Percentiles rank a stretch among this genome's conserved stretches.
Conservation (phyloP, 306 rosid species). For the Astragalus membranaceus region DNA sequence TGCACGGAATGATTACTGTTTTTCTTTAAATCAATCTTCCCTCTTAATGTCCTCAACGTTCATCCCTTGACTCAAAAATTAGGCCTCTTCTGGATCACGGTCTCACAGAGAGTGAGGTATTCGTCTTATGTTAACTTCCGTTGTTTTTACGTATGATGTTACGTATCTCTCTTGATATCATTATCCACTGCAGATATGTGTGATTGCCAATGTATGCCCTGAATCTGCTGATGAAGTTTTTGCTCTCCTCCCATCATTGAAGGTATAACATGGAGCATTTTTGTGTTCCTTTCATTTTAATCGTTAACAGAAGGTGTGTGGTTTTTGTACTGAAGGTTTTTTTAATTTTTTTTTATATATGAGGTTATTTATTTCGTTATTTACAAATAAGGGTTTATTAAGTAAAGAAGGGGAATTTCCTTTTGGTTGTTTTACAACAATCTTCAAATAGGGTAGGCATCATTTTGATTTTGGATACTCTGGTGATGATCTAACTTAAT, state of each 20-base stretch:
- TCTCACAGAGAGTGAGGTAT: constrained; percentile 73
- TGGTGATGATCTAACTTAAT: neutral
- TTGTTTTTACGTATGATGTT: neutral
- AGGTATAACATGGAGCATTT: constrained; percentile 44
- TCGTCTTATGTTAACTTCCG: constrained; percentile 19
- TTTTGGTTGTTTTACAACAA: neutral
- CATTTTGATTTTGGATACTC: neutral
- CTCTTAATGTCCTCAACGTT: constrained; percentile 20
- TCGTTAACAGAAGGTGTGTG: neutral
- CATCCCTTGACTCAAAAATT: constrained; percentile 51
- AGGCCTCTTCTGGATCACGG: constrained; percentile 52
- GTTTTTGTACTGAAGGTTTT: too few relatives aligned
- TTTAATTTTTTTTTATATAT: neutral
- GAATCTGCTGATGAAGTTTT: constrained; percentile 65
- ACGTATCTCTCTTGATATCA: constrained; percentile 7
- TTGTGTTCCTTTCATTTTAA: neutral
- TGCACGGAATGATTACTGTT: neutral
- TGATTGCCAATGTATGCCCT: constrained; percentile 79
- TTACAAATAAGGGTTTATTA: neutral
- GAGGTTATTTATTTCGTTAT: neutral
- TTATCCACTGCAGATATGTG: constrained; percentile 57
- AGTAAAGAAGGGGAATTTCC: neutral
- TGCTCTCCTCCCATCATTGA: constrained; percentile 75
- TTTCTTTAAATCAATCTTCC: neutral
- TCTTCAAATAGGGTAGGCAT: neutral